Evolutionary conservation across 2,329 filamentous ascomycete species (phyloP).

Genomic region (Arachnomyces sp.): DNA sequence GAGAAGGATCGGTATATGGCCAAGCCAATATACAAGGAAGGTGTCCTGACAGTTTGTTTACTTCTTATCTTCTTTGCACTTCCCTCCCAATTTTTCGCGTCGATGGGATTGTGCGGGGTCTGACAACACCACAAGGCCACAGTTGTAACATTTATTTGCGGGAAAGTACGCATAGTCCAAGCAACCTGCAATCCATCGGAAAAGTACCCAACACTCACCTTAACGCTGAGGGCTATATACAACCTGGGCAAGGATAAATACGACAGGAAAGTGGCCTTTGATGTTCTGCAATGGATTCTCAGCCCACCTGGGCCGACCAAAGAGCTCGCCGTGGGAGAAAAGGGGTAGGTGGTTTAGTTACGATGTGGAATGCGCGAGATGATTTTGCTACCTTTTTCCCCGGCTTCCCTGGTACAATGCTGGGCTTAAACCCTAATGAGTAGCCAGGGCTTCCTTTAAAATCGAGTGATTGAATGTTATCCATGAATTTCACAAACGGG

Average conservation of each 20-base stretch:
- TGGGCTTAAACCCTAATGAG: too few species aligned
- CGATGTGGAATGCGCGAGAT: constrained; percentile 1
- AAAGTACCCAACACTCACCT: too few species aligned
- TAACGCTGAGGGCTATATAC: too few species aligned
- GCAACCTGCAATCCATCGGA: background rate
- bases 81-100: constrained; percentile 2
- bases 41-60: constrained; percentile 6
- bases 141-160: constrained; percentile 7
- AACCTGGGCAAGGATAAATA: too few species aligned
- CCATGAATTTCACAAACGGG: too few species aligned
- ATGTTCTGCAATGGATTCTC: too few species aligned
- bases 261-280: too few species aligned
- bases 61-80: constrained; percentile 2
- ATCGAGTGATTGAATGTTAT: too few species aligned
- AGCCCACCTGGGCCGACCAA: too few species aligned
- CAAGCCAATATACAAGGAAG: constrained; percentile 9
- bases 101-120: background rate
- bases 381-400: constrained; percentile 1
- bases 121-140: constrained; percentile 8
- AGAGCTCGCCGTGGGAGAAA: too few species aligned
- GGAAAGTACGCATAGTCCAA: constrained; percentile 1
- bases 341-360: background rate
- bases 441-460: too few species aligned
- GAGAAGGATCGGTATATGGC: constrained; percentile 3
- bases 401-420: background rate